Evolutionary conservation across 139 green algal species (phyloP).

Genomic region (Axilococcus clingmanii): DNA sequence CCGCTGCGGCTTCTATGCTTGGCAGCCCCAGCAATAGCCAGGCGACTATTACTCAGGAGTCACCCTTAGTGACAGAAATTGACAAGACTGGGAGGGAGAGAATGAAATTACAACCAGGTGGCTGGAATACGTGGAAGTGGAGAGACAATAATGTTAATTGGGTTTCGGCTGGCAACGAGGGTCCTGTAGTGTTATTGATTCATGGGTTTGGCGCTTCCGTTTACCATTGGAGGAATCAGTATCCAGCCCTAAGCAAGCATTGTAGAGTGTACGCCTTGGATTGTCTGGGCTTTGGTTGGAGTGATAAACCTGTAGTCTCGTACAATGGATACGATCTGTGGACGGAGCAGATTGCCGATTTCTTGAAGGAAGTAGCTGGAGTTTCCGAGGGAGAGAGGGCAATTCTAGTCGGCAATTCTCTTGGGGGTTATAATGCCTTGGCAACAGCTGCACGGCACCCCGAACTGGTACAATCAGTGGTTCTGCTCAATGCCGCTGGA

Average conservation of each 20-base stretch:
- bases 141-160: slow-evolving; percentile 47
- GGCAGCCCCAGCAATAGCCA: no score
- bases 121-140: slow-evolving; percentile 67
- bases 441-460: slow-evolving; percentile 30
- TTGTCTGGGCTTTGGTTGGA: slow-evolving; percentile 75
- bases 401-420: slow-evolving; percentile 44
- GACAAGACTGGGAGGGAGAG: slow-evolving; percentile 12
- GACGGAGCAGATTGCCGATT: slow-evolving; percentile 32
- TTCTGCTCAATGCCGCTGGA: slow-evolving; percentile 61
- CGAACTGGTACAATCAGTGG: slow-evolving; percentile 48
- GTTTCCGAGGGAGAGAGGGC: slow-evolving; percentile 1
- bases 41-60: no score
- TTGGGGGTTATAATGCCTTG: slow-evolving; percentile 64
- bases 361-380: slow-evolving; percentile 42
- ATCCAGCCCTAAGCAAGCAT: slow-evolving; percentile 43
- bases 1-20: no score
- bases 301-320: slow-evolving; percentile 50
- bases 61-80: slow-evolving; percentile 4
- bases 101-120: slow-evolving; percentile 13
- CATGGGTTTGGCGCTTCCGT: slow-evolving; percentile 74
- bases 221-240: slow-evolving; percentile 47
- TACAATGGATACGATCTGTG: slow-evolving; percentile 46
- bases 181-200: slow-evolving; percentile 20
- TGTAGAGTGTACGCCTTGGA: slow-evolving; percentile 60
- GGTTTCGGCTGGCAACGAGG: slow-evolving; percentile 3